These are phyloP conservation scores for Erodium texanum DNA, from an alignment of 441 rosid genomes.

Conservation along the genomic window DNA sequence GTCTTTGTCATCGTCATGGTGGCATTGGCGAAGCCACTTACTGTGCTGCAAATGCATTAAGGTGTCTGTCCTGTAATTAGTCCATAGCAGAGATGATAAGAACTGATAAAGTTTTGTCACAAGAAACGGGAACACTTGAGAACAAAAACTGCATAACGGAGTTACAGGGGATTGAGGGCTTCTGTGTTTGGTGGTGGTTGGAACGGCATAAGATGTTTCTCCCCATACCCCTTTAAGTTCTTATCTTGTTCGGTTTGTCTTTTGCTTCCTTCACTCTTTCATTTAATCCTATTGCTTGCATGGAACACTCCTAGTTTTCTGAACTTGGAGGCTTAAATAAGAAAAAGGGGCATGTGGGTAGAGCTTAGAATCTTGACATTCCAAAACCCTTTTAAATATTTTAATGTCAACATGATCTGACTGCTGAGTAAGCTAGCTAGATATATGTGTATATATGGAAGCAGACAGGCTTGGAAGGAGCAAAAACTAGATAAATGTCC, in stretches of 20 bases:
- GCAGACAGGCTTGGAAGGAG: constrained; percentile 38
- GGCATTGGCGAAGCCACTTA: background rate
- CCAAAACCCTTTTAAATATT: constrained; percentile 14
- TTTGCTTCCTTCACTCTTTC: background rate
- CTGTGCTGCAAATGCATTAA: background rate
- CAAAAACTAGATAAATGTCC: constrained; percentile 11
- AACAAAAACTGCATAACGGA: background rate
- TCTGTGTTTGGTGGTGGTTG: constrained; percentile 52
- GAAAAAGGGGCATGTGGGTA: constrained; percentile 26
- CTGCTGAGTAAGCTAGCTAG: constrained; percentile 4
- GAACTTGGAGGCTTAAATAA: constrained; percentile 14
- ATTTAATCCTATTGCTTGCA: constrained; percentile 18
- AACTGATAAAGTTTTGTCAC: background rate
- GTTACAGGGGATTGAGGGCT: constrained; percentile 19
- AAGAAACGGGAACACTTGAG: constrained; percentile 1
- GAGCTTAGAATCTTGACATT: constrained; percentile 32
- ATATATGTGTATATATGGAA: constrained; percentile 5
- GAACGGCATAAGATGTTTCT: constrained; percentile 27
- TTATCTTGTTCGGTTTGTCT: constrained; percentile 22
- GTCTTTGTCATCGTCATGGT: background rate
- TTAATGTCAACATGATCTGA: constrained; percentile 15
- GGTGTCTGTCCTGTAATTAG: background rate
- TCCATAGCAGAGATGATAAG: constrained; percentile 6
- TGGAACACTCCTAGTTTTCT: constrained; percentile 14
- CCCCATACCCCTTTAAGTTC: constrained; percentile 37